Conservation (phyloP, 805 yeast species). For the Blastobotrys peoriensis region DNA sequence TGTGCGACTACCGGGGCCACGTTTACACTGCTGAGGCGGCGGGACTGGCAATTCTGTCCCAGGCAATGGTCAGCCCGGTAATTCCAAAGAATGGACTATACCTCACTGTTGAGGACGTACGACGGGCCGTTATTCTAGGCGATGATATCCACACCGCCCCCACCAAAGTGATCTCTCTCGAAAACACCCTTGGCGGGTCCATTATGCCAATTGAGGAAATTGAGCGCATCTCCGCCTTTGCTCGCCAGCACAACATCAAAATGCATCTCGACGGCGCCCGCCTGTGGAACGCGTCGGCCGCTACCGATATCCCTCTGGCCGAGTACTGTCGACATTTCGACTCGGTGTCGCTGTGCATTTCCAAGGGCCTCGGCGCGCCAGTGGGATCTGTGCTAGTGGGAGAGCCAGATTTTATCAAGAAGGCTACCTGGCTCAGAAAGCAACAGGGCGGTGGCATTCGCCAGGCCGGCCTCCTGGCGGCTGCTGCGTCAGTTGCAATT, state of each 20-base stretch:
- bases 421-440: conserved; percentile 80
- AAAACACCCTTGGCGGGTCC: conserved; percentile 83
- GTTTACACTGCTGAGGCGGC: conserved; percentile 83
- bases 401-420: conserved; percentile 46
- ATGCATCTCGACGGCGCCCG: conserved; percentile 96
- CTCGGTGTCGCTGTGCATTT: conserved; percentile 82
- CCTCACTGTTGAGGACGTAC: conserved; percentile 74
- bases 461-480: conserved; percentile 75
- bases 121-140: conserved; percentile 58
- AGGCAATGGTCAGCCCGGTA: conserved; percentile 86
- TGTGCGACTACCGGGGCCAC: conserved; percentile 85
- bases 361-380: conserved; percentile 91
- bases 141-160: conserved; percentile 88
- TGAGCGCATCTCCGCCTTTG: conserved; percentile 61
- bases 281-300: conserved; percentile 82
- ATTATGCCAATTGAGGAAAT: conserved; percentile 77
- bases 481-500: conserved; percentile 76
- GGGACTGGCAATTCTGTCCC: conserved; percentile 82
- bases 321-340: conserved; percentile 77
- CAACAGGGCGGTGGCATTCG: conserved; percentile 93
- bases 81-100: conserved; percentile 69
- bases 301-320: conserved; percentile 56
- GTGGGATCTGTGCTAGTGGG: conserved; percentile 87
- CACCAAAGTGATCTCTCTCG: conserved; percentile 75
- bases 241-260: conserved; percentile 49